Evolutionary conservation across 2,329 filamentous ascomycete genomes (phyloP), one percentile per base, ranked within the genome.

Genomic region (Botrytis cinerea): DNA sequence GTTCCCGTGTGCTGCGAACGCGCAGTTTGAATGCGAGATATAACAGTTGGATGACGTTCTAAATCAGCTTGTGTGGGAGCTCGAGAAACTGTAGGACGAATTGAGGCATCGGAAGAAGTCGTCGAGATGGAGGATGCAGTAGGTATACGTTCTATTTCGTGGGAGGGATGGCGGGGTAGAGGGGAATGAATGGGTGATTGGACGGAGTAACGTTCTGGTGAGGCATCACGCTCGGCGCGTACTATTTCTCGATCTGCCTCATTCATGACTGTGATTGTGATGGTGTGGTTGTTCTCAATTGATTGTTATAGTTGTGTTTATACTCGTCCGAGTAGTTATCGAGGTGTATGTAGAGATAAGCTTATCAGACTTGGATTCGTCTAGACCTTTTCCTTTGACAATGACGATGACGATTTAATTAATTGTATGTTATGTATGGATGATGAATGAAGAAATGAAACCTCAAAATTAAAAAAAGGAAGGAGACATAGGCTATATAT

Each of bases 11-110:
- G 92, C 81, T 94, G 92, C 76, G 89, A 91, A 68, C 88, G 84
- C 51, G 89, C 87, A 6, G 92, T 94, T 63, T 91, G 87, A 75
- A 95, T 93, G 54, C 92, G 88, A 80, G 88, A 89, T 74, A 95
- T 84, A 71, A 88, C 90, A 14, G 91, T 93, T 28, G 88, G 88
- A 76, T 93, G 88, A 73, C 90, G 86, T 80, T 93, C 91, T 57
- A 93, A 85, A 79, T 93, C 91, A 77, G 85, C 83, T 75, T 90
- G 86, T 6, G 91, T 93, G 8, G 89, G 85, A n/a, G 89, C 80
- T 70, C 90, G 86, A 78, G 87, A 89, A 83, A 93, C 87, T 74
- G 80, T 82, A 69, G 83, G 84, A 73, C 85, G 81, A 72, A 82
- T 78, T 62, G 79, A 79, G 16, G 79, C 78, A 16, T 75, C 82